phyloP scores from a whole-genome alignment of 495 filamentous ascomycete species.

The Daldinia loculata region DNA sequence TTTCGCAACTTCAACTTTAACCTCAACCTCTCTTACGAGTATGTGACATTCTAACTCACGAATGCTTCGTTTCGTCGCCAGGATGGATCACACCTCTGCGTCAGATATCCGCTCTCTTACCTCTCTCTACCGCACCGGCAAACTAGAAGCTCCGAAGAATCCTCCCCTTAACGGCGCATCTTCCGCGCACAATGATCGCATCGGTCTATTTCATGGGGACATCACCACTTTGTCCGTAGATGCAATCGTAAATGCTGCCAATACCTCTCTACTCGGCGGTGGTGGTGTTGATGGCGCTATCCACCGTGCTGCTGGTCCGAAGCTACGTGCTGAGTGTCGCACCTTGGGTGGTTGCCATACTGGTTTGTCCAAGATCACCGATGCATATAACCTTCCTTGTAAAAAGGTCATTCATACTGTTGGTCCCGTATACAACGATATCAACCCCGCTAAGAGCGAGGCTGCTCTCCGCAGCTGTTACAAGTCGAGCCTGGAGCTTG shows the following conservation, averaged over 20 bases:
- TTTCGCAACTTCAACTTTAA: too few species aligned
- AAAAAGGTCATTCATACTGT: conserved; percentile 88
- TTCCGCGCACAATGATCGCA: conserved; percentile 69
- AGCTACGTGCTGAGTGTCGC: conserved; percentile 73
- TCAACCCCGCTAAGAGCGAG: conserved; percentile 54
- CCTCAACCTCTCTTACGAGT: not conserved
- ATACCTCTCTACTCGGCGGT: conserved; percentile 78
- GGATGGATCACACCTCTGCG: conserved; percentile 41
- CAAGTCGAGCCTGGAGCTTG: conserved; percentile 73
- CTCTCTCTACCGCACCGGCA: conserved; percentile 65
- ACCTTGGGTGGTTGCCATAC: conserved; percentile 75
- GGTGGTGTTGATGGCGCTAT: conserved; percentile 91
- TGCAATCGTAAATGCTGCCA: conserved; percentile 94
- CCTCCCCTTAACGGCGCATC: conserved; percentile 31
- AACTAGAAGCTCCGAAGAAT: conserved; percentile 45
- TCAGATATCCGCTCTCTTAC: conserved; percentile 71
- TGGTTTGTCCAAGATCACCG: conserved; percentile 84
- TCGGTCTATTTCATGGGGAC: conserved; percentile 76
- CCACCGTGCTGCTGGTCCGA: conserved; percentile 79
- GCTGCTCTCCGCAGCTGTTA: conserved; percentile 75
- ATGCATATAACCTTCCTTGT: conserved; percentile 77
- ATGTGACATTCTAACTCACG: not conserved
- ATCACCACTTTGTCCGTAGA: conserved; percentile 84
- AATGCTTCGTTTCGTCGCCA: conserved; percentile 26
- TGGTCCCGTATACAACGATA: conserved; percentile 76